These are phyloP conservation scores for Cinchona pubescens DNA, from an alignment of 257 asterid genomes.

Conservation along the genomic window DNA sequence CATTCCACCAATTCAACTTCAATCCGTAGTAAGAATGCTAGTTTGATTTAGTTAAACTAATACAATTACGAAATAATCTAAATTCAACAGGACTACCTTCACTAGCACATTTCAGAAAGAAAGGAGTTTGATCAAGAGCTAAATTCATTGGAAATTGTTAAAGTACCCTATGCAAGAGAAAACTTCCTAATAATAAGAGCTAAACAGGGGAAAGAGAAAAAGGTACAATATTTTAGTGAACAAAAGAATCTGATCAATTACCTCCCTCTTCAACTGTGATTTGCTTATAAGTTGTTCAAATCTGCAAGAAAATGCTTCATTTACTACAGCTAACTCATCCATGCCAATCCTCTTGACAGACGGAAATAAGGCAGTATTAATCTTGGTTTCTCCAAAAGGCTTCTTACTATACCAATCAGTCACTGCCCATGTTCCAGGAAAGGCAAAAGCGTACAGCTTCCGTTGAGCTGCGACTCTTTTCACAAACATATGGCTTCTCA, in stretches of 20 bases:
- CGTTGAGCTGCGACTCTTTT: conserved; percentile 38
- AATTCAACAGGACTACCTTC: neutral
- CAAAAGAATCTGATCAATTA: conserved; percentile 16
- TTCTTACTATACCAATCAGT: conserved; percentile 48
- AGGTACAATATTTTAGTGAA: neutral
- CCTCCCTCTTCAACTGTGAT: conserved; percentile 61
- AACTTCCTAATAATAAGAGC: neutral
- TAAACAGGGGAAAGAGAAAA: neutral
- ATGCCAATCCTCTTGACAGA: conserved; percentile 58
- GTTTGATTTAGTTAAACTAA: neutral
- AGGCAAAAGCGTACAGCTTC: conserved; percentile 43
- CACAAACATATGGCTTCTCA: conserved; percentile 47
- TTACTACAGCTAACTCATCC: conserved; percentile 56
- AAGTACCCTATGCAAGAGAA: neutral
- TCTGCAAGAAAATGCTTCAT: conserved; percentile 55
- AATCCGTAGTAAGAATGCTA: neutral
- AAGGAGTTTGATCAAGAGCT: neutral
- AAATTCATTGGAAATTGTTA: no score
- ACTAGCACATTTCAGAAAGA: neutral
- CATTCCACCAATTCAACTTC: no score
- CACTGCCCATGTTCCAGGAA: conserved; percentile 66
- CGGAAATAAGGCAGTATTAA: conserved; percentile 46
- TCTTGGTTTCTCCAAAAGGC: conserved; percentile 61
- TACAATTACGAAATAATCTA: neutral
- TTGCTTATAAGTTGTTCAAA: conserved; percentile 44